Evolutionary conservation across 352 stramenopile species (phyloP).

Genomic region (Stramenopiles sp.): DNA sequence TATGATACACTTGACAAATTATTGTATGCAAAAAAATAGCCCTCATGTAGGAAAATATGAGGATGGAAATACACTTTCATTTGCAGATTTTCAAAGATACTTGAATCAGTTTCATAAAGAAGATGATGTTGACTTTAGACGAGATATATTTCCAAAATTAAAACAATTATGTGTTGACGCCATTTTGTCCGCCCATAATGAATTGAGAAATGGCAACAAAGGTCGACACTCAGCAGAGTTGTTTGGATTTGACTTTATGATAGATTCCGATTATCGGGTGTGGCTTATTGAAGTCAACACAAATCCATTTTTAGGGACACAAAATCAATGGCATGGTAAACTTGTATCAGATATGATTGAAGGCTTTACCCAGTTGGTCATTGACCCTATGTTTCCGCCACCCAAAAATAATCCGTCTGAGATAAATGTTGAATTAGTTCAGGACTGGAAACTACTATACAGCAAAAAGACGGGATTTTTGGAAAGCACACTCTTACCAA

Average conservation of each 20-base stretch:
- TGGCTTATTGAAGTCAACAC: conserved; percentile 13
- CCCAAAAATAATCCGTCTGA: conserved; percentile 5
- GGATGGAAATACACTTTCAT: conserved; percentile 25
- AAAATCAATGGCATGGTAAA: conserved; percentile 10
- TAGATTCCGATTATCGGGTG: not conserved
- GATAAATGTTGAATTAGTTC: not conserved
- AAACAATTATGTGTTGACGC: conserved; percentile 6
- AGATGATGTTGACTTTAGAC: not conserved
- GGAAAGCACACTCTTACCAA: not conserved
- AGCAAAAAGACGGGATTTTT: not conserved
- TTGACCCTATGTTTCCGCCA: not conserved
- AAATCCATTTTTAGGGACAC: conserved; percentile 10
- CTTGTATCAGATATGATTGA: conserved; percentile 7
- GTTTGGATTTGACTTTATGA: conserved; percentile 12
- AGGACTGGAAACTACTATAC: not conserved
- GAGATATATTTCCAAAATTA: not conserved
- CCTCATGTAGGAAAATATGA: conserved; percentile 19
- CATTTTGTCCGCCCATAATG: not conserved
- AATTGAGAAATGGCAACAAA: not conserved
- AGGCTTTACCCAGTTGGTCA: not conserved
- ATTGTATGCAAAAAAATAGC: conserved; percentile 29
- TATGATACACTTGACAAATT: conserved; percentile 34
- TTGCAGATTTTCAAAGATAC: conserved; percentile 13
- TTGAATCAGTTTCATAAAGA: conserved; percentile 1
- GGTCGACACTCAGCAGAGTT: not conserved